A percentile compares a stretch with the other conserved stretches of the same genome.
Evolutionary conservation across 805 yeast genomes (phyloP).

Genomic region (Peterozyma toletana): DNA sequence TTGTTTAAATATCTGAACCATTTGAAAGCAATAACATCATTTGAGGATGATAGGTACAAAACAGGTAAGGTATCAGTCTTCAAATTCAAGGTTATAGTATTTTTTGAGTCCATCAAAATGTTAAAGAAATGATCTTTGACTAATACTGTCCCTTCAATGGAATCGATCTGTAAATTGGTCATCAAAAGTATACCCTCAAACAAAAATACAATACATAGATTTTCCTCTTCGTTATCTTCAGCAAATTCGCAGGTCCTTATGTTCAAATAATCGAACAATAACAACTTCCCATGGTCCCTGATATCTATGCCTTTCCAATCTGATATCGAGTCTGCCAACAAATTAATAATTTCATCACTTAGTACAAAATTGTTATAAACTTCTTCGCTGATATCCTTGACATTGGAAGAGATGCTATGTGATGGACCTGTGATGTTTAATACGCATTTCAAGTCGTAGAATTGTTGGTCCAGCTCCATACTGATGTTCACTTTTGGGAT

Average conservation of each 20-base stretch:
- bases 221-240: constrained; percentile 1
- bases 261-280: constrained; percentile 5
- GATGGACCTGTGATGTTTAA: constrained; percentile 4
- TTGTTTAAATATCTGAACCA: constrained; percentile 3
- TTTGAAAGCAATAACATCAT: constrained; percentile 3
- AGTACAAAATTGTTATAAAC: not conserved
- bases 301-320: constrained; percentile 9
- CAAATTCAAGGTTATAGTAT: constrained; percentile 2
- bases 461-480: not conserved
- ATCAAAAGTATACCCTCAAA: constrained; percentile 7
- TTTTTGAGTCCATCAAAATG: constrained; percentile 2
- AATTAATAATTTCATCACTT: constrained; percentile 5
- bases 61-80: constrained; percentile 1
- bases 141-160: constrained; percentile 2
- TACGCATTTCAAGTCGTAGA: constrained; percentile 1
- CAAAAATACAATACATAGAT: constrained; percentile 1
- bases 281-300: constrained; percentile 3
- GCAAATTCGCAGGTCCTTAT: not conserved
- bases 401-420: not conserved
- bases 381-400: not conserved
- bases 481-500: constrained; percentile 1
- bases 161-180: not conserved
- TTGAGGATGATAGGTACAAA: constrained; percentile 1
- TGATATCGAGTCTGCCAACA: constrained; percentile 2
- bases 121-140: constrained; percentile 1